A percentile compares a stretch with the other conserved stretches of the same genome.
Conservation (phyloP, 1,139 yeast genomes). For the Lodderomyces orthopsilosis region DNA sequence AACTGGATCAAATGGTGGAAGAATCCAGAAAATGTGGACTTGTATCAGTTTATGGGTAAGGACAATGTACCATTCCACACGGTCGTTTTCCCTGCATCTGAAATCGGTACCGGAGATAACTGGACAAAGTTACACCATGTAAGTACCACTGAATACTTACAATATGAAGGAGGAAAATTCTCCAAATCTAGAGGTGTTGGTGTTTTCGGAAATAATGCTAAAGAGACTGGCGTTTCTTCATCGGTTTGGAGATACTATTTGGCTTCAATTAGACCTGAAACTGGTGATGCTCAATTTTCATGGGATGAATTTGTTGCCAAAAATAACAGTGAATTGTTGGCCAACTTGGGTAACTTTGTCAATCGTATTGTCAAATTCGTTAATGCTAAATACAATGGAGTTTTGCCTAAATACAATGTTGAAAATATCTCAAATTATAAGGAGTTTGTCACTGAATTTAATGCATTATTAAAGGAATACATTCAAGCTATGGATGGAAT, state of each 20-base stretch:
- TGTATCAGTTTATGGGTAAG: conserved; percentile 98
- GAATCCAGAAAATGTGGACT: conserved; percentile 75
- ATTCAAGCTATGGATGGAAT: conserved; percentile 73
- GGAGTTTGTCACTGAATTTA: conserved; percentile 55
- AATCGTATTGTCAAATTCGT: conserved; percentile 90
- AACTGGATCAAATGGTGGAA: conserved; percentile 90
- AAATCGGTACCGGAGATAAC: conserved; percentile 78
- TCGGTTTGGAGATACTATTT: conserved; percentile 98
- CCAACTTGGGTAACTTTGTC: conserved; percentile 95
- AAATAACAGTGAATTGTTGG: conserved; percentile 88
- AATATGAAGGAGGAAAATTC: conserved; percentile 96
- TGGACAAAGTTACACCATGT: conserved; percentile 94
- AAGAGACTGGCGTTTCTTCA: conserved; percentile 85
- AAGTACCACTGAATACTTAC: conserved; percentile 93
- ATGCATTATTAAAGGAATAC: conserved; percentile 59
- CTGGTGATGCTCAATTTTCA: conserved; percentile 93
- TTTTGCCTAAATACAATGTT: conserved; percentile 63
- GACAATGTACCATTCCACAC: conserved; percentile 99
- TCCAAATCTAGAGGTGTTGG: conserved; percentile 96
- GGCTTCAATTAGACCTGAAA: conserved; percentile 90
- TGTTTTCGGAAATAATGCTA: conserved; percentile 96
- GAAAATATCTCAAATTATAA: conserved; percentile 48
- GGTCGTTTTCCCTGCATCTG: conserved; percentile 92
- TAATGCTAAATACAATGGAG: conserved; percentile 88
- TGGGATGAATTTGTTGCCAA: conserved; percentile 95